Evolutionary conservation across 192 early-diverging fungal species (phyloP), one percentile per base, ranked within the genome.

Genomic region (Chytriomyces sp.): DNA sequence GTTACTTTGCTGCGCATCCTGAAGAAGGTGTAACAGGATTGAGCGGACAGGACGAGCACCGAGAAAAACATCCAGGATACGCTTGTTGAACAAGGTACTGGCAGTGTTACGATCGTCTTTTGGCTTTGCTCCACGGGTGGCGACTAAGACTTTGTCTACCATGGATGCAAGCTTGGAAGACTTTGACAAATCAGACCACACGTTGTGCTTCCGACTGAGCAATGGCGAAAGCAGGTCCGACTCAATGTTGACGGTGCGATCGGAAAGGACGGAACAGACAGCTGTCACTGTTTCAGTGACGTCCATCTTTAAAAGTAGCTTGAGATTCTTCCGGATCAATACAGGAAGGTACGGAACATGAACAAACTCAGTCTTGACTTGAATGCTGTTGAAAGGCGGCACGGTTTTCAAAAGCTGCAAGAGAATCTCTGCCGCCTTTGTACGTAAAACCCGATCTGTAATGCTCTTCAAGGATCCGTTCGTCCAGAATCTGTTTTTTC

Each of bases 251-350:
- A 25, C 28, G 10, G 55, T 57, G 28, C 38, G 33, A 1, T 12
- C 10, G 2, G 38, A n/a, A 19, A 62, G 31, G 19, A 14, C n/a
- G 14, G 64, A 14, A 5, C 64, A 65, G 52, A 52, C 32, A 17
- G 22, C 14, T 5, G 37, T 26, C 4, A 71, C n/a, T 12, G 59
- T 60, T 28, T 26, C 22, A 5, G 22, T 1, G 14, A 58, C 10
- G 37, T 60, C 56, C 2, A 49, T 7, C 31, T 58, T 28, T 2
- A 71, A 40, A 10, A 71, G 41, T 22, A 39, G 34, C 37, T 71
- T 71, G 36, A 71, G 60, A 33, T 71, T 71, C 37, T 60, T 71
- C 8, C 6, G 1, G 3, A 59, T 10, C 17, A 71, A 34, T 22
- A 37, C 30, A 8, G 69, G 56, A 6, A 71, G 14, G 12, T 44